Base-by-base conservation (phyloP, 2,329 filamentous ascomycete species). In the Microsporum canis region DNA sequence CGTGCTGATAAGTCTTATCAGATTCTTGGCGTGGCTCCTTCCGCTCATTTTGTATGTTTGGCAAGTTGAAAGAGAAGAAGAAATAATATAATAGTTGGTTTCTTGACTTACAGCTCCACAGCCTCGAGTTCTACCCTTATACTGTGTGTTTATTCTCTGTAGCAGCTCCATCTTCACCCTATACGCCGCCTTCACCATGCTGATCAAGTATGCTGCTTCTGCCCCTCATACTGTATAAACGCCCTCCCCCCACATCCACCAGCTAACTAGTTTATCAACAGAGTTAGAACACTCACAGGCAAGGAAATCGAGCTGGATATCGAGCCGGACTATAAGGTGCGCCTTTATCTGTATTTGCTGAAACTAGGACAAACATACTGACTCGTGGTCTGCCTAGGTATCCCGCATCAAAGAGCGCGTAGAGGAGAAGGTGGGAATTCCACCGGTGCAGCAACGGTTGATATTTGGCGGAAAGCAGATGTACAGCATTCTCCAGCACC, bases 271-370 rank as follows among this genome's bases (percentile, higher is more conserved):
- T 53, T 8, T 41, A 12, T 51, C 12, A 47, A 49, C 69, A 99
- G 92, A 82, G 92, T 99, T 73, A 88, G 94, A 73, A 99, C 94
- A 65, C 86, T 99, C 66, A 97, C 94, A 66, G 94, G 94, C 72
- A 97, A 97, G 81, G 91, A 99, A 79, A 97, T 97, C 75, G 92
- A 97, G 82, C 85, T 99, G 70, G 91, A 97, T 72, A 95, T 99
- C 73, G 94, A 97, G 80, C 82, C 85, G 59, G 87, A 90, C 71
- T 95, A 95, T 82, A 96, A 91, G 83, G 91, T 95, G 69, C 60
- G 58, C 27, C 4, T 43, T 4, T 27, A 8, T n/a, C 34, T 10
- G 8, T 36, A 4, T 38, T 33, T 51, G 27, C 23, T 58, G 45
- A 23, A 33, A 33, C 3, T 27, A 17, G 4, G 41, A 17, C 58